Base-by-base conservation (phyloP, 768 basidiomycete species). In the Cystobasidium tubakii region DNA sequence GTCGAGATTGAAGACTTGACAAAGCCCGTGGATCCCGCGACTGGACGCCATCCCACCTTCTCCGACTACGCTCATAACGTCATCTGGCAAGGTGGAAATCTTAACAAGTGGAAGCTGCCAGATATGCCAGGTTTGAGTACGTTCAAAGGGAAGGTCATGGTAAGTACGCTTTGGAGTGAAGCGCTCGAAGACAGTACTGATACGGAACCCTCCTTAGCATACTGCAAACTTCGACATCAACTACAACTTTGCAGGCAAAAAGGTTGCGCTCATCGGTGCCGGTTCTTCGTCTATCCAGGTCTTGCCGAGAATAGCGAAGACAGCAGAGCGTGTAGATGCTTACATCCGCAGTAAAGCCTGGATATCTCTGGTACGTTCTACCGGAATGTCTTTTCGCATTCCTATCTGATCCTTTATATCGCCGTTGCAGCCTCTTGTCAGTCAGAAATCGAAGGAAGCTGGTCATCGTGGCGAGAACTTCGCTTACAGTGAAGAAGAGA, bases 81-180 rank as follows among this genome's bases (percentile, higher is more conserved):
- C n/a, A 65, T 65, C 17, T 65, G 63, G 63, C 63, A 65, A 65
- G 63, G 63, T 17, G 63, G 63, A 6, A 65, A 65, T 42, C 63
- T 77, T 25, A 87, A 85, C 66, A 81, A 85, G 15, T 88, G 86
- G 86, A 82, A 83, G 27, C 88, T 87, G 87, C 88, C 88, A 1
- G 85, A 87, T 62, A 87, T 88, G 50, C 80, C 82, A 21, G 87
- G 87, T 4, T 80, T 88, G 42, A 80, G 85, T 17, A 81, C 77
- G 9, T 89, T 87, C 79, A 80, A 83, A 67, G 88, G 88, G 1
- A 82, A 81, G 63, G 39, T 65, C 27, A 65, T 65, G 63, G 63
- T 65, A 17, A 65, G 63, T 65, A 21, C 25, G 17, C 2, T 4
- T 39, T 65, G 23, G 10, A 42, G 31, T 7, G 27, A 6, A 12